phyloP scores from a whole-genome alignment of 2,329 filamentous ascomycete species.

The Monosporascus sp. region DNA sequence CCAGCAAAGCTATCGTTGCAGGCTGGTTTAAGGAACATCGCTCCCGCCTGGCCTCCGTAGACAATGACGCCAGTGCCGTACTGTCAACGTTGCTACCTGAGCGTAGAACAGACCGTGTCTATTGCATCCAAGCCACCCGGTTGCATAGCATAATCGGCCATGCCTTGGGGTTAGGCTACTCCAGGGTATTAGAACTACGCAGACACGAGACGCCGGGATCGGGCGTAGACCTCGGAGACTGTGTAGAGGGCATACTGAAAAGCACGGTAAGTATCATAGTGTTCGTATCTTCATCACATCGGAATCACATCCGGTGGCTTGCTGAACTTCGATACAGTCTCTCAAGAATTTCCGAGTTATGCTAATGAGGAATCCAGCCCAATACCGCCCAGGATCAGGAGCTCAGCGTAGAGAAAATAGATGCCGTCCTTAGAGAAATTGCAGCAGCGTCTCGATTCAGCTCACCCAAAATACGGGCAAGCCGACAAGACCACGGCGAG shows the following conservation, averaged over 20 bases:
- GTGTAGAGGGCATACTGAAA: constrained; percentile 60
- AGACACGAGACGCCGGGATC: constrained; percentile 54
- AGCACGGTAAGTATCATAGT: constrained; percentile 46
- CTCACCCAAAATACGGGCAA: constrained; percentile 52
- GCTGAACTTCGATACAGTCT: not conserved
- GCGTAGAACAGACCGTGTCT: constrained; percentile 72
- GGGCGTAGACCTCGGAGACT: constrained; percentile 65
- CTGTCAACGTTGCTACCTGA: constrained; percentile 75
- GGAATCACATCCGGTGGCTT: not conserved
- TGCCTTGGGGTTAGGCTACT: constrained; percentile 59
- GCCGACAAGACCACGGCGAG: constrained; percentile 16
- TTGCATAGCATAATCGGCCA: constrained; percentile 65
- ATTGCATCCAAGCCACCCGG: constrained; percentile 57
- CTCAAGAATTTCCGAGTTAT: no score
- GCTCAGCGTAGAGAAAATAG: constrained; percentile 69
- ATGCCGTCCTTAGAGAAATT: constrained; percentile 58
- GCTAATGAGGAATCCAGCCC: constrained; percentile 36
- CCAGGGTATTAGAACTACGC: constrained; percentile 56
- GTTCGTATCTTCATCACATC: not conserved
- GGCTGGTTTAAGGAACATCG: constrained; percentile 68
- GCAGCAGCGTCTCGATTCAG: constrained; percentile 69
- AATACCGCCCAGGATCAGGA: constrained; percentile 34
- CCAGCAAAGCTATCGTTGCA: constrained; percentile 36
- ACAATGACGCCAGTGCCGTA: constrained; percentile 57
- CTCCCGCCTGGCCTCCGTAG: constrained; percentile 48